Conservation (phyloP, 352 stramenopile species). For the Phytophthora melonis region DNA sequence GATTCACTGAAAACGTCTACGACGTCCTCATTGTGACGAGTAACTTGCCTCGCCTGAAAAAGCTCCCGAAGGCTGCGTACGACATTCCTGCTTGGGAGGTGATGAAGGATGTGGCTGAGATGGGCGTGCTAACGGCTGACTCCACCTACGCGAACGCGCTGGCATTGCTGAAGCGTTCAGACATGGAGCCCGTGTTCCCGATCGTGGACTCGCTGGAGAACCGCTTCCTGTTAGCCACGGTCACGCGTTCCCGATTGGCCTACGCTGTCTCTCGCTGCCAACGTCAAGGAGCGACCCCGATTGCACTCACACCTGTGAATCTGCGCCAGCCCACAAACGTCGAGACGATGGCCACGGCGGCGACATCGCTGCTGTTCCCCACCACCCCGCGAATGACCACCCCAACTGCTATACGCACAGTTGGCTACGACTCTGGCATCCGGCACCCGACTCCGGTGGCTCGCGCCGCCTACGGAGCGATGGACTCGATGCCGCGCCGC, state of each 20-base stretch:
- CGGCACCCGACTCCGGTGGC: slow-evolving; percentile 23
- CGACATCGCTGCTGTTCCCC: slow-evolving; percentile 45
- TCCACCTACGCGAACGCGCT: slow-evolving; percentile 75
- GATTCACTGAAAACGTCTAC: slow-evolving; percentile 93
- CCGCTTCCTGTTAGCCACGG: slow-evolving; percentile 72
- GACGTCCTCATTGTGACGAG: slow-evolving; percentile 90
- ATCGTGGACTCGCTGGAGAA: slow-evolving; percentile 78
- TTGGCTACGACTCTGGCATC: slow-evolving; percentile 15
- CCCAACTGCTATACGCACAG: slow-evolving; percentile 20
- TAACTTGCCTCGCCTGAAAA: slow-evolving; percentile 77
- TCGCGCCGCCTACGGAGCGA: slow-evolving; percentile 32
- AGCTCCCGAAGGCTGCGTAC: slow-evolving; percentile 86
- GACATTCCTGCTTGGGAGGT: slow-evolving; percentile 88
- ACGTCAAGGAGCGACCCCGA: slow-evolving; percentile 23
- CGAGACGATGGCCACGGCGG: slow-evolving; percentile 14
- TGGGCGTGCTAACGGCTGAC: slow-evolving; percentile 71
- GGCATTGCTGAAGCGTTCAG: slow-evolving; percentile 50
- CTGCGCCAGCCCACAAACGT: slow-evolving; percentile 16
- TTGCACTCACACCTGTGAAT: slow-evolving; percentile 24
- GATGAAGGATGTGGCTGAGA: slow-evolving; percentile 81
- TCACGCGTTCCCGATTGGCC: slow-evolving; percentile 63
- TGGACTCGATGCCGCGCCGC: slow-evolving; percentile 22
- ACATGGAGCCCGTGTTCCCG: slow-evolving; percentile 73
- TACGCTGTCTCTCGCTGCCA: slow-evolving; percentile 70
- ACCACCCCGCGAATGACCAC: slow-evolving; percentile 29